phyloP scores from a whole-genome alignment of 495 filamentous ascomycete species.

The Thozetella sp. region DNA sequence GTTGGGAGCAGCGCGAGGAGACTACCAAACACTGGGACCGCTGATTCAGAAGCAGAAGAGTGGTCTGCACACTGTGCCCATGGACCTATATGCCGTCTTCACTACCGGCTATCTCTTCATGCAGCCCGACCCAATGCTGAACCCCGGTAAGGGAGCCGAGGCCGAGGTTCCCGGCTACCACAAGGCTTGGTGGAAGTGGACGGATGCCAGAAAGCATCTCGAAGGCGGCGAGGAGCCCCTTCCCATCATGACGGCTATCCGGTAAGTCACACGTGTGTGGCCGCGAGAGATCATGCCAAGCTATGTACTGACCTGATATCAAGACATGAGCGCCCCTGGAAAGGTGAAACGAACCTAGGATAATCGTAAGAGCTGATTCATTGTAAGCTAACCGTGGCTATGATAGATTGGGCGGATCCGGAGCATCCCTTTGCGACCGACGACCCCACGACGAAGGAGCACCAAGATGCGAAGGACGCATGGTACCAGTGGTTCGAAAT shows the following conservation, averaged over 20 bases:
- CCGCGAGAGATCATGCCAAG: neutral
- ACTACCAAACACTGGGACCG: constrained; percentile 21
- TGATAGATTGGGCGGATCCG: constrained; percentile 15
- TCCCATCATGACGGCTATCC: constrained; percentile 25
- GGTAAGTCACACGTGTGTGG: neutral
- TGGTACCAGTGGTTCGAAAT: constrained; percentile 32
- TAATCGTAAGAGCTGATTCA: neutral
- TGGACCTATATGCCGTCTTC: constrained; percentile 30
- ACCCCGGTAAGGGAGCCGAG: constrained; percentile 2
- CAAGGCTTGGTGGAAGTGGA: constrained; percentile 20
- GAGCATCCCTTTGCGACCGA: constrained; percentile 16
- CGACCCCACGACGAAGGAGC: constrained; percentile 13
- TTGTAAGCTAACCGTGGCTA: neutral
- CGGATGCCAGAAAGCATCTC: constrained; percentile 13
- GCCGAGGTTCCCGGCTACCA: constrained; percentile 8
- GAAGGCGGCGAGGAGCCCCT: constrained; percentile 19
- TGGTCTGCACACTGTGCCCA: constrained; percentile 21
- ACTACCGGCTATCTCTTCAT: constrained; percentile 27
- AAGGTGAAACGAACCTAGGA: neutral
- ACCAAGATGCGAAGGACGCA: constrained; percentile 18
- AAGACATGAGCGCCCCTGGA: constrained; percentile 25
- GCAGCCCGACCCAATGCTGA: constrained; percentile 12
- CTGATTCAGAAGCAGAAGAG: constrained; percentile 23
- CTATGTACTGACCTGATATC: neutral
- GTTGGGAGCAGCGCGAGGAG: constrained; percentile 16